Evolutionary conservation across 805 yeast species (phyloP), one percentile per base, ranked within the genome.

Genomic region (Candida xyloterini): DNA sequence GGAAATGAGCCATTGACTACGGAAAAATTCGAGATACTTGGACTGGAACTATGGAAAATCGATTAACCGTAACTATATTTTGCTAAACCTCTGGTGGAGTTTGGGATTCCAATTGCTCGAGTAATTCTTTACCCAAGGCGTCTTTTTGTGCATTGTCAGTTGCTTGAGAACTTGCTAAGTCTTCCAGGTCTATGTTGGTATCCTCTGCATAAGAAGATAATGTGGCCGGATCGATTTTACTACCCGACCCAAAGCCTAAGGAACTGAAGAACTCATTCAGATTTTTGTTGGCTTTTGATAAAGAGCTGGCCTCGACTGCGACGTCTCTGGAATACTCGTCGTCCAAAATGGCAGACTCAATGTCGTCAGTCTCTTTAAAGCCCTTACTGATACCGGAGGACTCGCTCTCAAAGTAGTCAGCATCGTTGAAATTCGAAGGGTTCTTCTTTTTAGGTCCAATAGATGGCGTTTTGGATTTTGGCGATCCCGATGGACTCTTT

Each of bases 21-120:
- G 7, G 79, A 76, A 2, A 84, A 79, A 55, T 93, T 93, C 60
- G 74, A 73, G 38, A 79, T 91, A 4, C 63, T 83, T 28, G 90
- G 84, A 0, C 63, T 91, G 27, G 98, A 90, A 57, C 72, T 91
- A 0, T 90, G 98, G 98, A 73, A 82, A 44, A 74, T 89, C 5
- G 28, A 38, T 25, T 38, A 32, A 32, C 28, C 11, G 27, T 29
- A 22, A 18, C 27, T 27, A 16, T 27, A 33, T 18, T 21, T 5
- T 34, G 31, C 27, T 15, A 35, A 15, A 22, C 24, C 7, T 44
- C 36, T 22, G 35, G 31, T 6, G 32, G 18, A 27, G 32, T 15
- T 30, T 38, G 29, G 10, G 30, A 28, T 15, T 38, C 43, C 25
- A 39, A 23, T n/a, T 37, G 44, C 24, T 44, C 37, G 15, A 44